Evolutionary conservation across 805 yeast genomes (phyloP).

Genomic region (Schwanniomyces vanrijiae): DNA sequence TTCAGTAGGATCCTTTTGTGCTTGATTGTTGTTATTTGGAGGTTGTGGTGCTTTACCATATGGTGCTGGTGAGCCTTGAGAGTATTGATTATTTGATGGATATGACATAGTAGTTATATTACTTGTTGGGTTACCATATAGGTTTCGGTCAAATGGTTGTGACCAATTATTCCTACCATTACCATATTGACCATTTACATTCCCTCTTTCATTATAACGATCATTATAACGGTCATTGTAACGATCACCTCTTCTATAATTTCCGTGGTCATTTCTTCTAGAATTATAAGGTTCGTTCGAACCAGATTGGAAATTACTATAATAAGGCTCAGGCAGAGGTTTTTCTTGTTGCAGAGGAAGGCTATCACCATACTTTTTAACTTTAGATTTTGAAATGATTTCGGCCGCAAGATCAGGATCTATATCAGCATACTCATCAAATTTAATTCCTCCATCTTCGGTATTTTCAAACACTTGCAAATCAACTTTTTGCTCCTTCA

Average conservation of each 20-base stretch:
- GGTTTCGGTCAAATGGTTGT: not conserved
- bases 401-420: slow-evolving; percentile 66
- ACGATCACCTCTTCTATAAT: slow-evolving; percentile 7
- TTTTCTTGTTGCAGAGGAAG: slow-evolving; percentile 15
- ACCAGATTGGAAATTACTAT: slow-evolving; percentile 5
- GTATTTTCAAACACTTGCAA: slow-evolving; percentile 71
- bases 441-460: slow-evolving; percentile 70
- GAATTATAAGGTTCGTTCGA: slow-evolving; percentile 1
- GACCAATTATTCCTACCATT: slow-evolving; percentile 4
- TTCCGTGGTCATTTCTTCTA: slow-evolving; percentile 9
- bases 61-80: not conserved
- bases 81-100: not conserved
- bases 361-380: slow-evolving; percentile 19
- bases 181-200: slow-evolving; percentile 7
- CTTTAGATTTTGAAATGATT: slow-evolving; percentile 47
- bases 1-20: slow-evolving; percentile 1
- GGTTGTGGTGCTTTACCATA: slow-evolving; percentile 13
- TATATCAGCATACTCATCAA: slow-evolving; percentile 79
- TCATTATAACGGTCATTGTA: slow-evolving; percentile 4
- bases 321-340: slow-evolving; percentile 10
- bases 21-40: slow-evolving; percentile 3
- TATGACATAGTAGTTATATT: not conserved
- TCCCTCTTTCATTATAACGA: slow-evolving; percentile 5
- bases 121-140: not conserved
- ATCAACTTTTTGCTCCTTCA: slow-evolving; percentile 59